Evolutionary conservation across 345 rosid species (phyloP).

Genomic region (Syzygium jambos): DNA sequence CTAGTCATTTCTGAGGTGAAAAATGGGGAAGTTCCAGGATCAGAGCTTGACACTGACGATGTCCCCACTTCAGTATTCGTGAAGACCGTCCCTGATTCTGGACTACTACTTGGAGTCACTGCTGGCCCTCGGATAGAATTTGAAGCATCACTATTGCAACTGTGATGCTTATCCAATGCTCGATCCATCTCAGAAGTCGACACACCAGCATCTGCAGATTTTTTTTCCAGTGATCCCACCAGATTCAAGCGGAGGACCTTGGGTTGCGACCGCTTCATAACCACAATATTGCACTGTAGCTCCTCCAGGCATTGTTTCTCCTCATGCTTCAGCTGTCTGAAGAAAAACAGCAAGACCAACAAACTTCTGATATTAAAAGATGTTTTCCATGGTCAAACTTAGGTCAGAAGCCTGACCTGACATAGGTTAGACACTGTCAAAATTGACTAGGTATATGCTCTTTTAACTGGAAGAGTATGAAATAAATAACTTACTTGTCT

Average conservation of each 20-base stretch:
- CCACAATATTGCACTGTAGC: conserved; percentile 93
- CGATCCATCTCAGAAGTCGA: conserved; percentile 28
- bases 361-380: not conserved
- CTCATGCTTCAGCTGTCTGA: conserved; percentile 79
- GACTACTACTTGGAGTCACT: conserved; percentile 93
- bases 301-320: conserved; percentile 92
- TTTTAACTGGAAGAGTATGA: not conserved
- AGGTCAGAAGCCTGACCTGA: not conserved
- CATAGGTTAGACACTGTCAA: not conserved
- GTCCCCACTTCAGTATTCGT: conserved; percentile 92
- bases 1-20: conserved; percentile 47
- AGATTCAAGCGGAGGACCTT: conserved; percentile 91
- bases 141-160: conserved; percentile 29
- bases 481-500: conserved; percentile 56
- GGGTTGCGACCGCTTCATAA: conserved; percentile 80
- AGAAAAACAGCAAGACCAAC: not conserved
- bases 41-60: conserved; percentile 93
- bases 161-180: conserved; percentile 27
- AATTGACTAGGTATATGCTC: not conserved
- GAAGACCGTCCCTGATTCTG: conserved; percentile 91
- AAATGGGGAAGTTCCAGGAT: conserved; percentile 89
- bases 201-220: conserved; percentile 25
- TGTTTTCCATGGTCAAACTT: not conserved
- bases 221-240: conserved; percentile 58
- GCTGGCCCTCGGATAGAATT: conserved; percentile 61